phyloP scores from a whole-genome alignment of 306 rosid species.

The Acacia crassicarpa region DNA sequence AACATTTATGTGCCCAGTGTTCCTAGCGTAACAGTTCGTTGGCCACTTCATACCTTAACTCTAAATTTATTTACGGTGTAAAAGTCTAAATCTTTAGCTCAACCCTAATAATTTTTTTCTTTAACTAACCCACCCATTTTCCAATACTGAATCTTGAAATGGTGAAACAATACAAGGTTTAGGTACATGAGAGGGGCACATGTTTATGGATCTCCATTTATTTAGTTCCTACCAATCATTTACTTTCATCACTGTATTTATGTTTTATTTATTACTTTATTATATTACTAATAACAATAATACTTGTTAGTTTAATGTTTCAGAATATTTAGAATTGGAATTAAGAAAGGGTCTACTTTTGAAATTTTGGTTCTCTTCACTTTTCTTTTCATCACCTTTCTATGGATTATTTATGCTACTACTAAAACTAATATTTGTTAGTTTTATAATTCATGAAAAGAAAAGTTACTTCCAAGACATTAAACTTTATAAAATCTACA shows the following conservation, averaged over 20 bases:
- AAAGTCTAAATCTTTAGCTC: too few relatives aligned
- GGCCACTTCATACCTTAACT: too few relatives aligned
- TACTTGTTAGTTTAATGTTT: not conserved
- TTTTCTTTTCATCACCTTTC: not conserved
- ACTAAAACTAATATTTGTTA: not conserved
- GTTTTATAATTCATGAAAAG: not conserved
- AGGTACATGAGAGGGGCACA: not conserved
- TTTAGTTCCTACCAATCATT: not conserved
- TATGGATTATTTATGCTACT: not conserved
- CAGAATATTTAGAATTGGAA: not conserved
- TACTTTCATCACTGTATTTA: not conserved
- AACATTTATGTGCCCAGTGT: too few relatives aligned
- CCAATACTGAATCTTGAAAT: not conserved
- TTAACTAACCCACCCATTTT: too few relatives aligned
- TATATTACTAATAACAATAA: not conserved
- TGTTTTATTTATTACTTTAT: not conserved
- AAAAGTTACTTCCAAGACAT: not conserved
- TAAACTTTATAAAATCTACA: not conserved
- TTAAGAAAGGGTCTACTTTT: not conserved
- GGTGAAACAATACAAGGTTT: not conserved
- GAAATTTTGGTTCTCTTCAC: not conserved
- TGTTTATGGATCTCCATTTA: not conserved
- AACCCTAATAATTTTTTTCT: too few relatives aligned
- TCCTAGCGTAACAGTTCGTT: too few relatives aligned
- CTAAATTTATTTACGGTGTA: too few relatives aligned